Conservation (phyloP, 306 rosid genomes). For the Psophocarpus tetragonolobus region DNA sequence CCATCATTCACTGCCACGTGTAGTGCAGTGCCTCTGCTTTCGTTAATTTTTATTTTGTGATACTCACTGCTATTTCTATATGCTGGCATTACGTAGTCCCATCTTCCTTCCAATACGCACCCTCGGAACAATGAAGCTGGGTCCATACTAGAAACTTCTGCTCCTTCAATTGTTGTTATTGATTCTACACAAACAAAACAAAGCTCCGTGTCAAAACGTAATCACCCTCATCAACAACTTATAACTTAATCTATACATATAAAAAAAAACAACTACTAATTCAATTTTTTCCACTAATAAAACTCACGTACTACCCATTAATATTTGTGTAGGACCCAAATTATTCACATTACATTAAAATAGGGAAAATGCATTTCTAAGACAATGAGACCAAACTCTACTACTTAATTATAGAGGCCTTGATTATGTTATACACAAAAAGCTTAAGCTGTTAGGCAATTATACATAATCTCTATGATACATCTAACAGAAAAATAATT, state of each 20-base stretch:
- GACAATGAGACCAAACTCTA: background rate
- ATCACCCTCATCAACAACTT: no score
- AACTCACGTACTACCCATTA: no score
- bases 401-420: background rate
- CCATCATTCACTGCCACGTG: conserved; percentile 29
- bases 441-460: background rate
- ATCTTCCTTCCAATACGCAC: background rate
- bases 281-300: no score
- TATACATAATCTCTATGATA: background rate
- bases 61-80: background rate
- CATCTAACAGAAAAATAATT: background rate
- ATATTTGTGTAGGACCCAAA: no score
- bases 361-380: background rate
- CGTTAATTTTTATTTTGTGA: background rate
- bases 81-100: background rate
- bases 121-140: background rate
- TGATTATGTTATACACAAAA: background rate
- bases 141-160: background rate
- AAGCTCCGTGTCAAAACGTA: no score
- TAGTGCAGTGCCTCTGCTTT: conserved; percentile 9
- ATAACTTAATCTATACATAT: no score
- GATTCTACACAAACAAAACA: background rate
- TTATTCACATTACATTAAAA: no score
- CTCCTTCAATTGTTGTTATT: background rate
- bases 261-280: no score